Evolutionary conservation across 164 flowering plant species (phyloP).

Genomic region (Chloranthus sessilifolius): DNA sequence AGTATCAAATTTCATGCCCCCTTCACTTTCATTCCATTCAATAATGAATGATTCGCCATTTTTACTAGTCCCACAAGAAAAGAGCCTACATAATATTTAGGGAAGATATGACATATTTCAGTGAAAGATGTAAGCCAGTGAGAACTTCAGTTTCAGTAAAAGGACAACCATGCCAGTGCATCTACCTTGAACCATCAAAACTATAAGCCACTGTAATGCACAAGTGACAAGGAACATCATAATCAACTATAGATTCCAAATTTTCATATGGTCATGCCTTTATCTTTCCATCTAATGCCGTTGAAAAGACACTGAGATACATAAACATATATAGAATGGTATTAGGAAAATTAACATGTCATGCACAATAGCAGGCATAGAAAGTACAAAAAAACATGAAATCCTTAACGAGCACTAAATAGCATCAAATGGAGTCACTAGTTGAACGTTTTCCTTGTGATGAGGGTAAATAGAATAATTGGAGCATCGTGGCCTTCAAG

Average conservation of each 20-base stretch:
- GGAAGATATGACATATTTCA: neutral
- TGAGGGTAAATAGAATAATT: slow-evolving; percentile 87
- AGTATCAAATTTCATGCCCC: slow-evolving; percentile 76
- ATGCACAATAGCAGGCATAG: neutral
- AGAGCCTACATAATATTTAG: slow-evolving; percentile 41
- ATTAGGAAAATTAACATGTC: too few relatives aligned
- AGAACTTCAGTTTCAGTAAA: neutral
- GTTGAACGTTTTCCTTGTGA: slow-evolving; percentile 84
- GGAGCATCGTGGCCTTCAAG: slow-evolving; percentile 96
- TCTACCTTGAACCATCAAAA: slow-evolving; percentile 85
- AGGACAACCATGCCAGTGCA: slow-evolving; percentile 5
- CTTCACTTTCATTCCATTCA: slow-evolving; percentile 98
- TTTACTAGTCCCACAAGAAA: slow-evolving; percentile 90
- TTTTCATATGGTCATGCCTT: slow-evolving; percentile 93
- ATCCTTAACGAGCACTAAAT: neutral
- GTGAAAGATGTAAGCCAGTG: neutral
- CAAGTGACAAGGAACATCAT: slow-evolving; percentile 89
- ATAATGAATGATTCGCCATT: slow-evolving; percentile 82
- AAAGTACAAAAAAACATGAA: neutral
- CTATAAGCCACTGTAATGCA: slow-evolving; percentile 92
- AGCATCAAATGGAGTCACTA: slow-evolving; percentile 9
- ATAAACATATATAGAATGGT: slow-evolving; percentile 2
- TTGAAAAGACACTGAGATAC: slow-evolving; percentile 61
- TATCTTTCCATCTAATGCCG: slow-evolving; percentile 88
- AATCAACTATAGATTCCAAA: slow-evolving; percentile 82